Conservation (phyloP, 1,284 basidiomycete species). For the Leccinum pseudoinsigne region DNA sequence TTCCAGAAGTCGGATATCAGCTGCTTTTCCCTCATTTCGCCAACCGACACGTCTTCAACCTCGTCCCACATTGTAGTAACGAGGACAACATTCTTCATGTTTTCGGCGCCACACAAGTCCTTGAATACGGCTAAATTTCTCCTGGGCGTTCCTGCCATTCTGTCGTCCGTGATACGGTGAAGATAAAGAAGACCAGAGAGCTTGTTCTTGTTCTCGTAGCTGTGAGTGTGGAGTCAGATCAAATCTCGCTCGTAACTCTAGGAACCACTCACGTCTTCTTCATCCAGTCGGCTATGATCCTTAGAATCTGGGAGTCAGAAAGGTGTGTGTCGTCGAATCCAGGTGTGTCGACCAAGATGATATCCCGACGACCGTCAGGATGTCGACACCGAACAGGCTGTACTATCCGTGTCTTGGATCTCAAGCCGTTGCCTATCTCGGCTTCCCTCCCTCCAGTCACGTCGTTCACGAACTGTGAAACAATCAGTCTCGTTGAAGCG, state of each 20-base stretch:
- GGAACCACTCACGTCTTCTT: background rate
- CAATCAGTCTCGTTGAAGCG: background rate
- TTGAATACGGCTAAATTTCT: conserved; percentile 24
- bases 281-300: conserved; percentile 15
- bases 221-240: background rate
- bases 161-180: conserved; percentile 40
- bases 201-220: conserved; percentile 19
- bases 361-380: background rate
- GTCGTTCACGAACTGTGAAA: background rate
- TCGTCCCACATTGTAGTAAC: conserved; percentile 34
- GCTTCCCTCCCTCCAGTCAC: background rate
- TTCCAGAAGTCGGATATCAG: conserved; percentile 16
- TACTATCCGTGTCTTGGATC: background rate
- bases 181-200: conserved; percentile 30
- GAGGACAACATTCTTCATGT: conserved; percentile 25
- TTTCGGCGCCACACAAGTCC: conserved; percentile 26
- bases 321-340: conserved; percentile 15
- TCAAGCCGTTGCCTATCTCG: background rate
- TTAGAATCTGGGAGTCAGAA: conserved; percentile 23
- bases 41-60: conserved; percentile 23
- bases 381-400: background rate
- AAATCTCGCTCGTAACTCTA: background rate
- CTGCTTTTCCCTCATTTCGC: conserved; percentile 15
- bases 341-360: conserved; percentile 14
- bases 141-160: conserved; percentile 39